Evolutionary conservation across 1,284 basidiomycete species (phyloP), one percentile per base, ranked within the genome.

Genomic region (Nidula niveotomentosa): DNA sequence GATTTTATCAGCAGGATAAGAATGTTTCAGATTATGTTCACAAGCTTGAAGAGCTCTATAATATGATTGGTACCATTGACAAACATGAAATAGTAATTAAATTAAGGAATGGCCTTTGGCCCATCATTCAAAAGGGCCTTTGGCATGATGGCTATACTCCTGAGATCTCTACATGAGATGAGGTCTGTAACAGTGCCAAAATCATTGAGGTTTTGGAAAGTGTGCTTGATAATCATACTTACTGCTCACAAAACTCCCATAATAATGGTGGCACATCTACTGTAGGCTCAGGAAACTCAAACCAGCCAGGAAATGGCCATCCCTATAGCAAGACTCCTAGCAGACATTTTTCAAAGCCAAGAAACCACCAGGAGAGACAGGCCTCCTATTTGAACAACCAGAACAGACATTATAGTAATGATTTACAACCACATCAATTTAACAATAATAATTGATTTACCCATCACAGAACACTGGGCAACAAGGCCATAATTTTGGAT

Each of bases 1-100:
- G 51, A 1, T 56, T 48, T 33, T 53, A 39, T 23, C 69, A 70
- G 36, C 51, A 58, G 9, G 53, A 61, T n/a, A 46, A 52, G 7
- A 39, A 58, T 0, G 67, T 73, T 5, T 15, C 45, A 0, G 65
- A 67, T 0, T 72, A 64, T 52, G 46, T 53, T 3, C 55, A 61
- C 35, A 52, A 59, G 7, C 48, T 72, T 0, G 53, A 63, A n/a
- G 63, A 70, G 8, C 18, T 69, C 0, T 67, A 61, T 45, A 66
- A 65, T 8, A 53, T 63, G 1, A 63, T 72, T 30, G 68, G 70
- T 0, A 54, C 56, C 3, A 39, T 63, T 3, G 55, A 50, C 12
- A 55, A 66, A 4, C 30, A 54, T 0, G 65, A 62, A 6, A 46
- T 50, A 3, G 63, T 67, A 0, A 39, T 62, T 1, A 59, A 62